Percentiles rank a stretch among this genome's conserved stretches.
These are phyloP conservation scores for Aspergillus steynii DNA, from an alignment of 495 filamentous ascomycete genomes.

Conservation along the genomic window DNA sequence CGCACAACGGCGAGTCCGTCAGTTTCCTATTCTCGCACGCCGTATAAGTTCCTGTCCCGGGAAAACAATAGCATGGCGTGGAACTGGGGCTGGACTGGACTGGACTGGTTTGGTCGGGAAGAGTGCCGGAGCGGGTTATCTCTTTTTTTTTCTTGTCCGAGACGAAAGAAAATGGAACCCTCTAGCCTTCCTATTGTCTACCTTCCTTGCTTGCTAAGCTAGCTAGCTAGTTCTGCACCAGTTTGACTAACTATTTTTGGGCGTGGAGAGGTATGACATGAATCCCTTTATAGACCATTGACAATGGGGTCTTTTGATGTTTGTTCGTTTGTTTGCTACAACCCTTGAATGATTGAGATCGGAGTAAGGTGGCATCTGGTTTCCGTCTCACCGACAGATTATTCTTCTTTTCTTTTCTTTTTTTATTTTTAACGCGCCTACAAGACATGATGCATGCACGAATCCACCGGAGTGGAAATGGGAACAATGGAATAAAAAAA, in stretches of 20 bases:
- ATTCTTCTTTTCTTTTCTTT: neutral
- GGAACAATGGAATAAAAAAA: slow-evolving; percentile 1
- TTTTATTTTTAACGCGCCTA: slow-evolving; percentile 7
- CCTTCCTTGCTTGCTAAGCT: neutral
- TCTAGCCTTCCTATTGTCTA: neutral
- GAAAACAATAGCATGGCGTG: neutral
- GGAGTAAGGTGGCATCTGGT: neutral
- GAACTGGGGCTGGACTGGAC: neutral
- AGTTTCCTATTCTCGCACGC: slow-evolving; percentile 95
- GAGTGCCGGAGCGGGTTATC: neutral
- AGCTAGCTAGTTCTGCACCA: neutral
- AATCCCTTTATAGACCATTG: neutral
- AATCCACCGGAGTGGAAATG: slow-evolving; percentile 5
- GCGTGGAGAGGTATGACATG: neutral
- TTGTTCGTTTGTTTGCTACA: neutral
- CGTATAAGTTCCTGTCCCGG: slow-evolving; percentile 30
- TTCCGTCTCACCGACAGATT: neutral
- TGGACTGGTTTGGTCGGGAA: neutral
- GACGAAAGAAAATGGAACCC: neutral
- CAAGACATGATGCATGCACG: slow-evolving; percentile 16
- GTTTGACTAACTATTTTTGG: neutral
- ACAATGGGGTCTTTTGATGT: neutral
- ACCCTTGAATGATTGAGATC: neutral
- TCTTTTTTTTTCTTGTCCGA: slow-evolving; percentile 5
- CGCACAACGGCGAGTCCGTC: slow-evolving; percentile 93